These are phyloP conservation scores for Pelargonium cotyledonis DNA, from an alignment of 441 rosid genomes.

Conservation along the genomic window DNA sequence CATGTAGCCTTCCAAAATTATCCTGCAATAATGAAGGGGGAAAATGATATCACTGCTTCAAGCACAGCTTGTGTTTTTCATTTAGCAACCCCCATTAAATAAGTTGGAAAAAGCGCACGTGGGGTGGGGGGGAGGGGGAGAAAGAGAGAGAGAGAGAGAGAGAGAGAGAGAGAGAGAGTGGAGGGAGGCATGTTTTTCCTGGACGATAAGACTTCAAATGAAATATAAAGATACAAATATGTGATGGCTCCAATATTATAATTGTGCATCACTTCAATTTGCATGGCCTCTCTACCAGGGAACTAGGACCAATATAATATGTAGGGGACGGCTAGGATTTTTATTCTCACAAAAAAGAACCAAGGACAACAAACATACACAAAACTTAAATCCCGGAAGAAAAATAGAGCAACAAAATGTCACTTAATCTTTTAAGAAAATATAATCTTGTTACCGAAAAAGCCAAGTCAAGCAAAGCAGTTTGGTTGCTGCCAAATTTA, in stretches of 20 bases:
- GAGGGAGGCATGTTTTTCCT: neutral
- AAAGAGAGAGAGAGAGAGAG: no score
- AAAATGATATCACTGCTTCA: neutral
- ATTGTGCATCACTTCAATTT: neutral
- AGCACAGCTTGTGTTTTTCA: slow-evolving; percentile 2
- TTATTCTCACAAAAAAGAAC: neutral
- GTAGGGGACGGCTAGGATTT: neutral
- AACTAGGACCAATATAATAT: neutral
- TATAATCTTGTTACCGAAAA: slow-evolving; percentile 53
- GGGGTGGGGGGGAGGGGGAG: no score
- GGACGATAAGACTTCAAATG: neutral
- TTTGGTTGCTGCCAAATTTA: slow-evolving; percentile 88
- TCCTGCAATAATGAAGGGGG: slow-evolving; percentile 43
- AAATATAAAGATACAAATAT: neutral
- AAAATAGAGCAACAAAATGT: slow-evolving; percentile 17
- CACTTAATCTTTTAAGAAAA: neutral
- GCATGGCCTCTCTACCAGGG: neutral
- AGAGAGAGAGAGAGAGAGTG: neutral
- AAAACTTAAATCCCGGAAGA: neutral
- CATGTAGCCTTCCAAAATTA: slow-evolving; percentile 78
- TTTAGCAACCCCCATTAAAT: slow-evolving; percentile 3
- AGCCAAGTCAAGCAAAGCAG: slow-evolving; percentile 86
- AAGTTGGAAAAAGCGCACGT: neutral
- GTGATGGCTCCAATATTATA: neutral
- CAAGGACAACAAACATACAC: neutral